Evolutionary conservation across 192 early-diverging fungal genomes (phyloP), one percentile per base, ranked within the genome.

Genomic region (Coemansia sp.): DNA sequence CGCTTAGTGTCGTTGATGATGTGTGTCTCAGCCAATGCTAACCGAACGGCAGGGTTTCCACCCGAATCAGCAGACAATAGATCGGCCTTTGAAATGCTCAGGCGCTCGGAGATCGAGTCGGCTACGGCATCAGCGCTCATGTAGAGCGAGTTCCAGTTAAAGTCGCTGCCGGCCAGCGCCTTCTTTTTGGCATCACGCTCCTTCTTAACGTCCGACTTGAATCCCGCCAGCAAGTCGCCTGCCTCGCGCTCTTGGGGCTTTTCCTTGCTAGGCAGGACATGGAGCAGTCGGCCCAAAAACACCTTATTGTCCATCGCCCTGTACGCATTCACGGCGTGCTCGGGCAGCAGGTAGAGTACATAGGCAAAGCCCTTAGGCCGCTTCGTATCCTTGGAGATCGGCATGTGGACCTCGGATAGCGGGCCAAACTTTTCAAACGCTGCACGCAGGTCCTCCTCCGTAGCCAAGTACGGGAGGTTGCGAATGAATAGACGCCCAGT

Each of bases 21-120:
- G 66, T 97, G 91, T 0, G 97, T 97, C 83, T 99, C 97, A n/a
- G 97, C 97, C 36, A 99, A 85, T 1, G 97, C 95, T 60, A 99
- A 83, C 23, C 94, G 85, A 4, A 97, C 95, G 11, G 95, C 94
- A 79, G 94, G 89, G 48, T 97, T 94, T 13, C 83, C 84, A 45
- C 59, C 56, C 8, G 73, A 67, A 33, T 94, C 90, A 8, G 93
- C 87, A 67, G 92, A 90, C 55, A 99, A 75, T 37, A 99, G 89
- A 20, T 97, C 95, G n/a, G 88, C 86, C 73, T 99, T 99, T 60
- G 86, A 82, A 21, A 99, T 90, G 37, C 86, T 89, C 23, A 99
- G 84, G 40, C 94, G 92, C 71, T 90, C 86, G n/a, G 97, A 92
- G 71, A 99, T 97, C 20, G 97, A 93, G 69, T 92, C 94, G 8